Evolutionary conservation across 2,329 filamentous ascomycete species (phyloP).

Genomic region (Colletotrichum lindemuthianum): DNA sequence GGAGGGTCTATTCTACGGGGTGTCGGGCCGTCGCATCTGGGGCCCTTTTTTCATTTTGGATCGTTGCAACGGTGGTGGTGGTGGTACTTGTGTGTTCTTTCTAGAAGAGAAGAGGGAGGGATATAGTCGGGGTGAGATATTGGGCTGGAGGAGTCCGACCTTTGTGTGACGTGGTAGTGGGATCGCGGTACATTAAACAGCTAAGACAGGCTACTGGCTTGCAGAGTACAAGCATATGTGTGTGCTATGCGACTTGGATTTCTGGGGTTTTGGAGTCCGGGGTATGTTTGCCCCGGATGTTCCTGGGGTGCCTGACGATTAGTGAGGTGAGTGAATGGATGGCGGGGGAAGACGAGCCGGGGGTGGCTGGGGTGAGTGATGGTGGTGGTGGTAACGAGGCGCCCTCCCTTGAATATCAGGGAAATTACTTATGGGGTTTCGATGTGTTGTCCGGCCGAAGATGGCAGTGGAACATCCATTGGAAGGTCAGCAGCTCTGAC

Average conservation of each 20-base stretch:
- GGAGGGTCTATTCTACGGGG: slow-evolving; percentile 1
- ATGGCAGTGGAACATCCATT: not conserved
- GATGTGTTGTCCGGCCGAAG: slow-evolving; percentile 4
- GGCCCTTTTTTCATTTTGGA: not conserved
- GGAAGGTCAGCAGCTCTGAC: not conserved
- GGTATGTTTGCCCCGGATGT: too few species aligned
- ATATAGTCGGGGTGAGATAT: slow-evolving; percentile 8
- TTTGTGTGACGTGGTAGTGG: slow-evolving; percentile 10
- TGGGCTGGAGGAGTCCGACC: not conserved
- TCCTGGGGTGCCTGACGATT: too few species aligned
- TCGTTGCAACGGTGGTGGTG: not conserved
- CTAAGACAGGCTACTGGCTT: too few species aligned
- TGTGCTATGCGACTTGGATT: not conserved
- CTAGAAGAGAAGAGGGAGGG: slow-evolving; percentile 7
- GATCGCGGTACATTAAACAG: slow-evolving; percentile 1
- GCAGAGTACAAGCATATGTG: too few species aligned
- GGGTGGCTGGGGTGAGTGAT: too few species aligned
- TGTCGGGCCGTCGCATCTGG: slow-evolving; percentile 34
- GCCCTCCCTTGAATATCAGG: too few species aligned
- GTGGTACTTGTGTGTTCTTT: not conserved
- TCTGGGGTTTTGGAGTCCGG: not conserved
- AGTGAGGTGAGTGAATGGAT: too few species aligned
- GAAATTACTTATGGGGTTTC: not conserved
- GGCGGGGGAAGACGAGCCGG: too few species aligned
- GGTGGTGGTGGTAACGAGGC: too few species aligned